phyloP scores from a whole-genome alignment of 169 alveolate species.

The Eimeria falciformis region DNA sequence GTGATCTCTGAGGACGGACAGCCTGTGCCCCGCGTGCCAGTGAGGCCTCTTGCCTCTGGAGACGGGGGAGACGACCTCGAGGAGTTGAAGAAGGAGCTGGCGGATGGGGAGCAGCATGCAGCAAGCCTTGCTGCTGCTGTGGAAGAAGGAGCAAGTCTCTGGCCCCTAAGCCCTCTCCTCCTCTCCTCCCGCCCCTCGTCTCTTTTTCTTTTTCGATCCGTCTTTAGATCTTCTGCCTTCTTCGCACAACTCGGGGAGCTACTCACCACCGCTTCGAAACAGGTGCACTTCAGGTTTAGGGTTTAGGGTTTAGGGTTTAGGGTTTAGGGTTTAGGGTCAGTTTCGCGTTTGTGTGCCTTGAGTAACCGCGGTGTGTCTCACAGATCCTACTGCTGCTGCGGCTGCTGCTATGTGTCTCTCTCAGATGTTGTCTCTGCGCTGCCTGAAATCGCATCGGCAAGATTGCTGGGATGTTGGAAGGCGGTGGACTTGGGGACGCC shows the following conservation, averaged over 20 bases:
- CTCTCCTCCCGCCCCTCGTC: neutral
- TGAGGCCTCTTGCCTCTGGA: neutral
- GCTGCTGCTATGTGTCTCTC: neutral
- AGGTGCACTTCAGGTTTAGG: neutral
- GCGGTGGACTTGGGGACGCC: neutral
- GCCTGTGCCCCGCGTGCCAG: slow-evolving; percentile 1
- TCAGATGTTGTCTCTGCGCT: neutral
- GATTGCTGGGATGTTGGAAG: neutral
- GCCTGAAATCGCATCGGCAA: slow-evolving; percentile 1
- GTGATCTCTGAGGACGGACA: neutral
- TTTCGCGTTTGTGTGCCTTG: neutral
- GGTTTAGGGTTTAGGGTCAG: slow-evolving; percentile 12
- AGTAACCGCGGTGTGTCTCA: neutral
- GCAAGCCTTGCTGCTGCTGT: neutral
- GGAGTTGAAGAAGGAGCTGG: neutral
- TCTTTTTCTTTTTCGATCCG: neutral
- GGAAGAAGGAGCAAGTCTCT: neutral
- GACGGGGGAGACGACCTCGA: neutral
- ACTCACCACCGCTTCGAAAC: neutral
- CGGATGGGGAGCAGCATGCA: neutral
- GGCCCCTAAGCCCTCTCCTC: slow-evolving; percentile 3
- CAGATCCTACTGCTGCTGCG: neutral
- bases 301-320: slow-evolving; percentile 52
- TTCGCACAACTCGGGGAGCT: neutral
- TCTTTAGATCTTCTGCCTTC: neutral